Base-by-base conservation (phyloP, 768 basidiomycete species). In the Leccinum boreale region DNA sequence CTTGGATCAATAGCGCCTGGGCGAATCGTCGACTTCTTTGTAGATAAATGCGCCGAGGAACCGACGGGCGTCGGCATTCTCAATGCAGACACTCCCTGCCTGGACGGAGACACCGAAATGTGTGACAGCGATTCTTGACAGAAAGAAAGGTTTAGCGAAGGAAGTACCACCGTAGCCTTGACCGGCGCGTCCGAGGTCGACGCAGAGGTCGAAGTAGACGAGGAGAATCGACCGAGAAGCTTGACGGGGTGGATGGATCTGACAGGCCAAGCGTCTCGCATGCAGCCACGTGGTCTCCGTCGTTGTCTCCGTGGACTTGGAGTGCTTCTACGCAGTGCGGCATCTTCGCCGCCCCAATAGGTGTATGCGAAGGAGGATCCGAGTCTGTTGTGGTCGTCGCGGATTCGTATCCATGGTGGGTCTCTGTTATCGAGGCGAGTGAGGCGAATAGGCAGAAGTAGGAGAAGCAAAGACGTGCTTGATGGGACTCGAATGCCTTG, bases 321-420 rank as follows among this genome's bases (percentile, higher is more conserved):
- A 55, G 29, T 4, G 49, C 56, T 35, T 56, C 58, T 7, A 56
- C 47, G 15, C 58, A 53, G 31, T 31, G 31, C 31, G 5, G 31
- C 31, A 31, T 31, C 17, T 58, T 59, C 15, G 33, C 6, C 44
- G 46, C 42, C 15, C 68, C 68, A 39, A 67, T 19, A 19, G 67
- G 67, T n/a, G 67, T 68, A 12, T 67, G 63, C 9, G 68, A 68
- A 15, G 57, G 59, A 57, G 68, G 67, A 57, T 68, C 67, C 5
- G 67, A 70, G 57, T 68, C 65, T 6, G 67, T 68, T 1, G 68
- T 68, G 1, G 67, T 70, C 19, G 67, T 68, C 9, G 67, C 57
- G 5, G 60, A 68, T 35, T 70, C 68, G n/a, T 70, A 68, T 17
- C 58, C 68, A 36, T 67, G 63, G 44, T 65, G 65, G 2, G 55